Percentiles rank a stretch among this genome's conserved stretches.
These are phyloP conservation scores for Tetrahymena borealis DNA, from an alignment of 73 alveolate genomes.

Conservation along the genomic window DNA sequence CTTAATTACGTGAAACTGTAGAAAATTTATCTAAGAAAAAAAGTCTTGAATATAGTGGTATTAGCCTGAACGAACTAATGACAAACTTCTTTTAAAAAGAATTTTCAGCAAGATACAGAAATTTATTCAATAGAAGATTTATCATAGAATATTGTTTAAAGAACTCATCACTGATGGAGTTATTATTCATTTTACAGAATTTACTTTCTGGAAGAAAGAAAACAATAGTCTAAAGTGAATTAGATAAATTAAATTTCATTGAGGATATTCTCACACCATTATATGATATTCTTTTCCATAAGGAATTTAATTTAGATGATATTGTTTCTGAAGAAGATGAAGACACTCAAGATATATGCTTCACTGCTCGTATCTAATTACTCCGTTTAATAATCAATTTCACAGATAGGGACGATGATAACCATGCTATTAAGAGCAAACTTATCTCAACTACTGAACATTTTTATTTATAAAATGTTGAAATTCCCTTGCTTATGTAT, in stretches of 20 bases:
- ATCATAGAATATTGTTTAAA: neutral
- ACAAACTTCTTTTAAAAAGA: neutral
- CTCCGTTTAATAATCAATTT: neutral
- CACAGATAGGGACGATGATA: neutral
- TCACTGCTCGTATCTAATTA: neutral
- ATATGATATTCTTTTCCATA: neutral
- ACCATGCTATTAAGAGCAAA: neutral
- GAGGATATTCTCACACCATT: neutral
- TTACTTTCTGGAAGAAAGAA: neutral
- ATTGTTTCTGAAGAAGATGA: neutral
- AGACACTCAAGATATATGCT: neutral
- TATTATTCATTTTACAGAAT: neutral
- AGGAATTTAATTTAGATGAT: neutral
- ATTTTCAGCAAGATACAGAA: neutral
- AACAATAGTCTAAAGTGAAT: neutral
- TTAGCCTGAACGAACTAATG: neutral
- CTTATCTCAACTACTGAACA: neutral
- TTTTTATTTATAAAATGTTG: neutral
- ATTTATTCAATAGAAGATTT: neutral
- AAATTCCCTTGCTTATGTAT: neutral
- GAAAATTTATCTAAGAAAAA: neutral
- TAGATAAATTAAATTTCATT: neutral
- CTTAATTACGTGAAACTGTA: neutral
- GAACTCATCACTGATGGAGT: neutral
- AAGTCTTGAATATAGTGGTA: neutral